Evolutionary conservation across 768 basidiomycete species (phyloP), one percentile per base, ranked within the genome.

Genomic region (Rhodocollybia butyracea): DNA sequence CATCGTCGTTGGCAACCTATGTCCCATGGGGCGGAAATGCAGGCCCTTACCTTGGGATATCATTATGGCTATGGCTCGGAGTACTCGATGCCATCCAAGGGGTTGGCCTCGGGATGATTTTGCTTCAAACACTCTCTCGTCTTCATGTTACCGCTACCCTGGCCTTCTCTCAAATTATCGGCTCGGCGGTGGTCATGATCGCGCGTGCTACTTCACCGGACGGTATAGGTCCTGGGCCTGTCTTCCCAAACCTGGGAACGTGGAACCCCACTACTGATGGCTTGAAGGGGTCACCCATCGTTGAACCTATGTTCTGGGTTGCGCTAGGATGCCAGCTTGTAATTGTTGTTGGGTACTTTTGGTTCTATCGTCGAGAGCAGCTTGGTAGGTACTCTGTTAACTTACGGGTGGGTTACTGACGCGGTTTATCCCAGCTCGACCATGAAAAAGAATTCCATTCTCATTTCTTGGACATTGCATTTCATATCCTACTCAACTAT

Each of bases 351-450:
- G 94, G 94, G 19, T 96, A 96, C 74, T 94, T 94, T 77, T 91
- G 91, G 91, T 95, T 96, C 83, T 96, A 95, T 73, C 85, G 94
- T 69, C 93, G 92, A 73, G 94, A 96, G 71, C 94, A 96, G 68
- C 82, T 96, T 59, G 71, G 89, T 89, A 68, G 46, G 88, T 77
- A 24, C 32, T 17, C 30, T 31, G 15, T 15, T 2, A 12, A n/a
- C n/a, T n/a, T 26, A 10, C 21, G 24, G 1, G 2, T 46, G 19
- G 17, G 45, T 24, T 24, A n/a, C 22, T 46, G 22, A 22, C 5
- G 10, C 45, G 19, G 45, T 22, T 30, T 5, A 1, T 15, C 45
- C 22, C 45, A 46, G 45, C 45, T 8, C 45, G 45, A 46, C 45
- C 45, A n/a, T 46, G 29, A 40, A n/a, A n/a, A n/a, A n/a, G n/a